Evolutionary conservation across 495 filamentous ascomycete genomes (phyloP).

Genomic region (Neurospora sublineolata): DNA sequence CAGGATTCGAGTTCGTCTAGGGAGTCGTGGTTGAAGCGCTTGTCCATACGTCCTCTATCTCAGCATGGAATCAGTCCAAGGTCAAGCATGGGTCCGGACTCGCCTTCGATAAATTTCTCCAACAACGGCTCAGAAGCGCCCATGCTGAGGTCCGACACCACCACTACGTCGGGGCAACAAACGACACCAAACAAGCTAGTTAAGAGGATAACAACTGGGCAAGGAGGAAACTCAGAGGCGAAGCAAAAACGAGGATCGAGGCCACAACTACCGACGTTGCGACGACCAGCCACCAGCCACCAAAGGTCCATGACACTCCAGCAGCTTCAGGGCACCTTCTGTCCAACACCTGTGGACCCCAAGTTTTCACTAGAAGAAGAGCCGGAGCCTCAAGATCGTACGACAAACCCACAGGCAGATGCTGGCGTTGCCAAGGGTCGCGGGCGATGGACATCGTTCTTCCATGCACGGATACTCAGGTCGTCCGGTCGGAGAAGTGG

Average conservation of each 20-base stretch:
- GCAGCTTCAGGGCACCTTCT: conserved; percentile 29
- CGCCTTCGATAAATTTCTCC: conserved; percentile 58
- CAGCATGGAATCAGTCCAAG: conserved; percentile 51
- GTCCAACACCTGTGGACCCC: conserved; percentile 4
- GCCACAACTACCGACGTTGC: conserved; percentile 47
- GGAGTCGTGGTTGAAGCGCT: conserved; percentile 65
- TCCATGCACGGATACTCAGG: conserved; percentile 24
- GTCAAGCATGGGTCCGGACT: conserved; percentile 54
- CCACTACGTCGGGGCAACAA: conserved; percentile 22
- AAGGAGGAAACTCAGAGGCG: conserved; percentile 34
- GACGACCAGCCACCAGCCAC: conserved; percentile 77
- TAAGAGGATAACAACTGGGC: conserved; percentile 59
- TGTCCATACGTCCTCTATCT: conserved; percentile 62
- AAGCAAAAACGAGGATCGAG: conserved; percentile 32
- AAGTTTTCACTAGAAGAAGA: conserved; percentile 26
- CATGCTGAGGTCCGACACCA: conserved; percentile 36
- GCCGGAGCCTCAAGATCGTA: conserved; percentile 8
- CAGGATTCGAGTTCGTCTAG: conserved; percentile 43
- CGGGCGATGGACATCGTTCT: conserved; percentile 35
- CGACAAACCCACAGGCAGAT: conserved; percentile 5
- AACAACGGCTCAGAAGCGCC: conserved; percentile 55
- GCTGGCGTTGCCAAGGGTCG: conserved; percentile 11
- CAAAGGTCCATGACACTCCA: conserved; percentile 66
- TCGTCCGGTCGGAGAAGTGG: conserved; percentile 10
- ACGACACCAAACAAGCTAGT: conserved; percentile 73